Conservation (phyloP, 352 stramenopile species). For the Phytophthora palmivora region DNA sequence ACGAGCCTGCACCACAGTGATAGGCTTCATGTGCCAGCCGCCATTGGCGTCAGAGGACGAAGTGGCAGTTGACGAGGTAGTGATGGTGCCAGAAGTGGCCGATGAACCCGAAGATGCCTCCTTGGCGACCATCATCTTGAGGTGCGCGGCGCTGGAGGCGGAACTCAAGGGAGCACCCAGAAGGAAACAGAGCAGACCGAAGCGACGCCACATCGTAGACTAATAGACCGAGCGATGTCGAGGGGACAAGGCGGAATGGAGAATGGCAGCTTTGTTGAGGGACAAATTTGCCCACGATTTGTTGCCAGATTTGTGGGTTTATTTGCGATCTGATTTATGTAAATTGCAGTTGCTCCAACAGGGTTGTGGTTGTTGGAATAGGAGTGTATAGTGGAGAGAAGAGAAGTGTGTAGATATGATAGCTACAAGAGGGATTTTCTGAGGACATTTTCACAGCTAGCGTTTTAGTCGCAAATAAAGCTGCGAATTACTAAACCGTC, state of each 20-base stretch:
- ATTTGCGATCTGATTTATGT: constrained; percentile 10
- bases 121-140: constrained; percentile 18
- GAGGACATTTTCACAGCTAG: neutral
- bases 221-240: constrained; percentile 9
- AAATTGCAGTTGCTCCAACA: neutral
- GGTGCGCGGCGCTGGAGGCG: constrained; percentile 12
- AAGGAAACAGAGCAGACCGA: constrained; percentile 19
- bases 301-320: neutral
- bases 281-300: neutral
- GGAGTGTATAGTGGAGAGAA: neutral
- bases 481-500: no score
- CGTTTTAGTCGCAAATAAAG: constrained; percentile 1
- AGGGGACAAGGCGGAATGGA: constrained; percentile 13
- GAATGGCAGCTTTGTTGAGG: constrained; percentile 14
- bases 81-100: constrained; percentile 7
- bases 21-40: constrained; percentile 36
- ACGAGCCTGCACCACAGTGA: constrained; percentile 56
- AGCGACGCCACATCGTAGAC: constrained; percentile 8
- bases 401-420: constrained; percentile 3
- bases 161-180: constrained; percentile 7
- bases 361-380: neutral
- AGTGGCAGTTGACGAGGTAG: constrained; percentile 1
- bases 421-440: neutral
- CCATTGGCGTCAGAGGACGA: constrained; percentile 14
- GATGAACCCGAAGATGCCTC: constrained; percentile 6